phyloP scores from a whole-genome alignment of 352 stramenopile genomes.

The Pythium apleroticum region DNA sequence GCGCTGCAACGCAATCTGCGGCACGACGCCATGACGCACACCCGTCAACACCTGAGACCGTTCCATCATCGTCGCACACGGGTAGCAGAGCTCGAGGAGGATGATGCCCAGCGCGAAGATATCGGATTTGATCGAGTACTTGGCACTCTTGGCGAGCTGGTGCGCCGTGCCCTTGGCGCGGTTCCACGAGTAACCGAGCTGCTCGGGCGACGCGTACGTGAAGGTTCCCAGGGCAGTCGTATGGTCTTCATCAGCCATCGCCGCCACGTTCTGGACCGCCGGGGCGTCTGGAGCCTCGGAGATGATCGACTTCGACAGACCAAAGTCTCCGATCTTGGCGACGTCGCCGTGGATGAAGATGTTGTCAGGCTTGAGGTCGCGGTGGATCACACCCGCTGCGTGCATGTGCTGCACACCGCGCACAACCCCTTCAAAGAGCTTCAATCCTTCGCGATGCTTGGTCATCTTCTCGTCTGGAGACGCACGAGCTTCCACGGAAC shows the following conservation, averaged over 20 bases:
- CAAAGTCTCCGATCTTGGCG: slow-evolving; percentile 42
- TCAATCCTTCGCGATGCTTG: slow-evolving; percentile 60
- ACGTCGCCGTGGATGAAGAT: slow-evolving; percentile 33
- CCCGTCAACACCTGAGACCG: slow-evolving; percentile 77
- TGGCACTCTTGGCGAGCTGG: slow-evolving; percentile 56
- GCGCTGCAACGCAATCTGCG: slow-evolving; percentile 52
- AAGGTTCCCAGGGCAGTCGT: slow-evolving; percentile 82
- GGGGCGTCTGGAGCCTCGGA: slow-evolving; percentile 22
- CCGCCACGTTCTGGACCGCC: not conserved
- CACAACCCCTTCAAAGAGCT: slow-evolving; percentile 61
- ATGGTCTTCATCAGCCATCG: slow-evolving; percentile 39
- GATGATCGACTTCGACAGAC: slow-evolving; percentile 29
- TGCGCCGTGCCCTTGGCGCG: slow-evolving; percentile 38
- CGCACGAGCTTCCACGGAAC: slow-evolving; percentile 45
- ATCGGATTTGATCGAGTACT: slow-evolving; percentile 84
- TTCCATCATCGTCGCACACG: slow-evolving; percentile 87
- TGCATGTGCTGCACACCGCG: slow-evolving; percentile 80
- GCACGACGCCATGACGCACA: slow-evolving; percentile 78
- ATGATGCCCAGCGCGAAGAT: slow-evolving; percentile 85
- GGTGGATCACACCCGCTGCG: slow-evolving; percentile 40
- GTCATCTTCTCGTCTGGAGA: slow-evolving; percentile 30
- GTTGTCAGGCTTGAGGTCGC: slow-evolving; percentile 33
- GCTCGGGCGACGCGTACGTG: slow-evolving; percentile 86
- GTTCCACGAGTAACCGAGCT: slow-evolving; percentile 67
- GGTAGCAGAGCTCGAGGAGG: slow-evolving; percentile 80